Evolutionary conservation across 1,284 basidiomycete genomes (phyloP), one percentile per base, ranked within the genome.

Genomic region (Heliocybe sulcata): DNA sequence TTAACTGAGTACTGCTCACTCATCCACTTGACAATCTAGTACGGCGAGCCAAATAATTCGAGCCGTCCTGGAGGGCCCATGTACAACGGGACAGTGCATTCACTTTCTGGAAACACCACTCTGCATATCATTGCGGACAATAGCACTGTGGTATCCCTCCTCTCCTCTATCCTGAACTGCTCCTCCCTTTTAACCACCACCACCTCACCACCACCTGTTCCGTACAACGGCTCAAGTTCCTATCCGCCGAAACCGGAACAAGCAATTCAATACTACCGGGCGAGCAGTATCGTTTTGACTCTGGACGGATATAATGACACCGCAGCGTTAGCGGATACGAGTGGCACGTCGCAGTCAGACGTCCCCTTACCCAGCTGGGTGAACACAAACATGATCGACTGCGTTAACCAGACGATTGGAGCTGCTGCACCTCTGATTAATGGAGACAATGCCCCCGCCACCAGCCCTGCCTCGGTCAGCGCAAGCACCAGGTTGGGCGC

Each of bases 271-370:
- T 77, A 74, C 59, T 76, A 72, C 53, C 71, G 74, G 35, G 68
- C 72, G 23, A 67, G 68, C 53, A 71, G 66, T 52, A 60, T 69
- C 35, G 68, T 65, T 14, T 66, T 75, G 19, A 64, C 65, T 0
- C 63, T 80, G 1, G 69, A 76, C 52, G 75, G 75, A n/a, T 80
- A 77, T 57, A 76, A 77, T 56, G 71, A 76, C 55, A 71, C 74
- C 0, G 61, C 68, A 51, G 62, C 63, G 1, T 51, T 66, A 6
- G 50, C 61, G 53, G 72, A 69, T 55, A 62, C 64, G 0, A 56
- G 70, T 1, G 64, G 67, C 52, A 69, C 72, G 54, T 64, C 72
- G 1, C 63, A 79, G 8, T 75, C 72, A 3, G 47, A 49, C 47
- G 22, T 26, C 55, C 66, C 69, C 9, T 55, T 72, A 12, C 68